Conservation (phyloP, 78 protist species). For the Dictyostelium intermedium region DNA sequence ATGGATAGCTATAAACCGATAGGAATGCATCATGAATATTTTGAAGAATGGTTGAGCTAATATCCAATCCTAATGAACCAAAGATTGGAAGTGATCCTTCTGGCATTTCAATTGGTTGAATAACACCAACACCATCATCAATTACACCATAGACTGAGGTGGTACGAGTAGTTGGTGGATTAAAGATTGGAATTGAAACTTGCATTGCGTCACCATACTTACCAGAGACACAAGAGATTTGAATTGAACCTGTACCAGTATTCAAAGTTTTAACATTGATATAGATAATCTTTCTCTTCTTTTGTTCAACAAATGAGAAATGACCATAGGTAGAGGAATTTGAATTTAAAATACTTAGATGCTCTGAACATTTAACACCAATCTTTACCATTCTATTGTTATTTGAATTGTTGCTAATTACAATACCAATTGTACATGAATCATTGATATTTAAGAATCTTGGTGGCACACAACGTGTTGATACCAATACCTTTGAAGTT, state of each 20-base stretch:
- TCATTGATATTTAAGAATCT: conserved; percentile 55
- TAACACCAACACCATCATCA: conserved; percentile 13
- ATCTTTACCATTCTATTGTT: conserved; percentile 38
- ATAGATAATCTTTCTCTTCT: conserved; percentile 20
- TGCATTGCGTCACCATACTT: conserved; percentile 78
- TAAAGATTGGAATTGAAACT: conserved; percentile 28
- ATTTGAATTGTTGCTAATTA: conserved; percentile 29
- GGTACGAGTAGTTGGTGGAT: conserved; percentile 55
- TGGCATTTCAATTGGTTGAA: conserved; percentile 56
- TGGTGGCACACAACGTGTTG: conserved; percentile 77
- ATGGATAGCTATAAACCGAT: conserved; percentile 3
- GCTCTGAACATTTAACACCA: conserved; percentile 53
- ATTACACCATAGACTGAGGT: conserved; percentile 48
- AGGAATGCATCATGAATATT: conserved; percentile 42
- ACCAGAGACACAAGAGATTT: conserved; percentile 47
- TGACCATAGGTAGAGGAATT: background rate
- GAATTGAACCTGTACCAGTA: conserved; percentile 40
- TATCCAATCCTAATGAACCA: conserved; percentile 31
- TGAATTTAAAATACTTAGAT: background rate
- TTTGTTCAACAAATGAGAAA: conserved; percentile 31
- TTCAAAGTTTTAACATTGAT: conserved; percentile 27
- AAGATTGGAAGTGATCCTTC: conserved; percentile 48
- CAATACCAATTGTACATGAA: conserved; percentile 26
- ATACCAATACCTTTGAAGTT: conserved; percentile 44
- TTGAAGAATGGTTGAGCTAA: conserved; percentile 54